These are phyloP conservation scores for Boletus sp. DNA, from an alignment of 768 basidiomycete genomes.

Conservation along the genomic window DNA sequence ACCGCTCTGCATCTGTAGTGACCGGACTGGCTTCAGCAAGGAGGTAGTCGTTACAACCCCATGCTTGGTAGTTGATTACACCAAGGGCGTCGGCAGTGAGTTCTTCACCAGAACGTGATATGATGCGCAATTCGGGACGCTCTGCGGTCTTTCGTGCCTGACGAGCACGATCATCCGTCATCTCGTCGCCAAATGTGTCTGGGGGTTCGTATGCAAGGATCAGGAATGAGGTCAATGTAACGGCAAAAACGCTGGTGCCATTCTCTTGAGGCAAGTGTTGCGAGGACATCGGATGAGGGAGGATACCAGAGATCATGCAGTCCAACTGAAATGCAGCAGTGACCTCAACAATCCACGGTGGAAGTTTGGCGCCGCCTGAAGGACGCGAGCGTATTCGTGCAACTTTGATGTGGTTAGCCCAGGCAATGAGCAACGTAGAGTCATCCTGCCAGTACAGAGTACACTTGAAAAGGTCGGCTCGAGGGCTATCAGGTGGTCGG, in stretches of 20 bases:
- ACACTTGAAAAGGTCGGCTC: constrained; percentile 94
- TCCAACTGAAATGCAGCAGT: constrained; percentile 91
- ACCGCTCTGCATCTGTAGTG: constrained; percentile 37
- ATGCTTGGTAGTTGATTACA: constrained; percentile 74
- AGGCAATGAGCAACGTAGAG: constrained; percentile 83
- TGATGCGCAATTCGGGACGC: constrained; percentile 92
- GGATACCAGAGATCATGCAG: constrained; percentile 91
- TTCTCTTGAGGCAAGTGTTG: constrained; percentile 18
- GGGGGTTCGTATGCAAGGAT: constrained; percentile 86
- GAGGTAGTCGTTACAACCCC: constrained; percentile 91
- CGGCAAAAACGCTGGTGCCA: constrained; percentile 20
- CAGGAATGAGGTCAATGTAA: constrained; percentile 67
- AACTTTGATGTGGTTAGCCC: constrained; percentile 93
- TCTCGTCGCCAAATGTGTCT: constrained; percentile 65
- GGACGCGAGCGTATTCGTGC: constrained; percentile 71
- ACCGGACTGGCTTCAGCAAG: constrained; percentile 51
- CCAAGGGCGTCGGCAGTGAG: constrained; percentile 80
- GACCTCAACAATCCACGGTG: constrained; percentile 78
- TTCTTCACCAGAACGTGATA: constrained; percentile 87
- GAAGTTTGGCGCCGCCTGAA: constrained; percentile 45
- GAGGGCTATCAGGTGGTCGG: constrained; percentile 75
- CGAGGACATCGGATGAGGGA: constrained; percentile 61
- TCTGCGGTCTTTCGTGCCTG: constrained; percentile 84
- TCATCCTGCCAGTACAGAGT: constrained; percentile 92
- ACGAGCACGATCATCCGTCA: constrained; percentile 64